Conservation (phyloP, 176 grass and related monocot genomes). For the Oryza nivara region DNA sequence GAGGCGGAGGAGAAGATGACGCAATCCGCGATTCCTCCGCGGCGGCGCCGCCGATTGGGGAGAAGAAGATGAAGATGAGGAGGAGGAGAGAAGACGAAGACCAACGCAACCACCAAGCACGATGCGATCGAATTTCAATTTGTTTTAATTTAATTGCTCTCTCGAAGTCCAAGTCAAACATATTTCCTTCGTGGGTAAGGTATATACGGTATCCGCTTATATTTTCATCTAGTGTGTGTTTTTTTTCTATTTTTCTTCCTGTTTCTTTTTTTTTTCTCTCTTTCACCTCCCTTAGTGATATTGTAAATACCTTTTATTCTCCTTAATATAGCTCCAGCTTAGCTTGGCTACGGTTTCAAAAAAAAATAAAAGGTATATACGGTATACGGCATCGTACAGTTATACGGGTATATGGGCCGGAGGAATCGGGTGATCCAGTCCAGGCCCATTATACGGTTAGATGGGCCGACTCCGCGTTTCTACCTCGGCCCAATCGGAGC, state of each 20-base stretch:
- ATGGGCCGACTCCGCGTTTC: not conserved
- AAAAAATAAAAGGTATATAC: not conserved
- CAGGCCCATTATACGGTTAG: not conserved
- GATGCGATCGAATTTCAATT: not conserved
- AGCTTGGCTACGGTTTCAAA: too few species aligned
- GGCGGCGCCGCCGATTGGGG: not conserved
- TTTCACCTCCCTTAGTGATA: too few species aligned
- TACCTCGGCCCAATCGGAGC: not conserved
- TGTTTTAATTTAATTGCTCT: not conserved
- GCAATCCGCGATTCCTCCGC: not conserved
- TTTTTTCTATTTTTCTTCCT: too few species aligned
- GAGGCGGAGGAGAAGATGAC: not conserved
- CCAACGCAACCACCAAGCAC: not conserved
- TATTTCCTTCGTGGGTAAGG: not conserved
- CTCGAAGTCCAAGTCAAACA: not conserved
- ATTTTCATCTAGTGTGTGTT: too few species aligned
- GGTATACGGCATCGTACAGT: not conserved
- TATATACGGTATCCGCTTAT: not conserved
- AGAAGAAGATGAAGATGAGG: not conserved
- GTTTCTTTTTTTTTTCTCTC: too few species aligned
- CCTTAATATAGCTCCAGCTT: too few species aligned
- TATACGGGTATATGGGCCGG: not conserved
- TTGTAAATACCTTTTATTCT: too few species aligned
- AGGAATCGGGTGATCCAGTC: not conserved
- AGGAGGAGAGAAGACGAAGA: too few species aligned